Evolutionary conservation across 176 grass and related monocot genomes (phyloP).

Genomic region (Oryza nivara): DNA sequence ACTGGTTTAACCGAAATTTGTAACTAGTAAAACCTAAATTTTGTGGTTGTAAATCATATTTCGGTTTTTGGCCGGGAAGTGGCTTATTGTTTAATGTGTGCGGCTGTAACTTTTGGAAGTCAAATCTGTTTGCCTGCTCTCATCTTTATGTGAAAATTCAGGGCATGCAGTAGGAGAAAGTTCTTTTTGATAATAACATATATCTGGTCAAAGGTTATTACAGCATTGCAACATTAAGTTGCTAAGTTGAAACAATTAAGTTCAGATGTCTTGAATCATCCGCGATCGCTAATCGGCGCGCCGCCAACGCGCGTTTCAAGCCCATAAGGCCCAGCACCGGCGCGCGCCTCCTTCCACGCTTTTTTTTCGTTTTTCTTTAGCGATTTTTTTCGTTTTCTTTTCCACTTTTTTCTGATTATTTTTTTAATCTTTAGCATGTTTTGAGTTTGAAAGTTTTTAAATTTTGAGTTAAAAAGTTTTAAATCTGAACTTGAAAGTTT

Average conservation of each 20-base stretch:
- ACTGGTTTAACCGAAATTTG: conserved; percentile 11
- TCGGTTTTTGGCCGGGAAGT: conserved; percentile 1
- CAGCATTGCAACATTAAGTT: not conserved
- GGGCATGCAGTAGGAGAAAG: not conserved
- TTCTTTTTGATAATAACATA: not conserved
- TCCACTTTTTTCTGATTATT: no score
- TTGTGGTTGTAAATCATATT: not conserved
- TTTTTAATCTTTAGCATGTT: no score
- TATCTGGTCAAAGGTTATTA: not conserved
- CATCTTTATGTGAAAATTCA: not conserved
- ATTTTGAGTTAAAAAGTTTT: no score
- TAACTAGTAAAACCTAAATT: not conserved
- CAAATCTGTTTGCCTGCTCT: not conserved
- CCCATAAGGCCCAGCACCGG: no score
- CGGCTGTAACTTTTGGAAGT: not conserved
- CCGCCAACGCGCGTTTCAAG: no score
- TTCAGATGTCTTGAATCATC: not conserved
- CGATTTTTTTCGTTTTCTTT: no score
- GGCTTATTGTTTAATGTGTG: not conserved
- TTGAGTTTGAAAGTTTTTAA: no score
- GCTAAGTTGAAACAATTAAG: not conserved
- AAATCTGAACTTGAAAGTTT: no score
- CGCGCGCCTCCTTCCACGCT: no score
- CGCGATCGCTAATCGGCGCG: no score
- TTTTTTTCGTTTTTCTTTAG: no score